phyloP scores from a whole-genome alignment of 345 rosid species.

The Salix caprea region DNA sequence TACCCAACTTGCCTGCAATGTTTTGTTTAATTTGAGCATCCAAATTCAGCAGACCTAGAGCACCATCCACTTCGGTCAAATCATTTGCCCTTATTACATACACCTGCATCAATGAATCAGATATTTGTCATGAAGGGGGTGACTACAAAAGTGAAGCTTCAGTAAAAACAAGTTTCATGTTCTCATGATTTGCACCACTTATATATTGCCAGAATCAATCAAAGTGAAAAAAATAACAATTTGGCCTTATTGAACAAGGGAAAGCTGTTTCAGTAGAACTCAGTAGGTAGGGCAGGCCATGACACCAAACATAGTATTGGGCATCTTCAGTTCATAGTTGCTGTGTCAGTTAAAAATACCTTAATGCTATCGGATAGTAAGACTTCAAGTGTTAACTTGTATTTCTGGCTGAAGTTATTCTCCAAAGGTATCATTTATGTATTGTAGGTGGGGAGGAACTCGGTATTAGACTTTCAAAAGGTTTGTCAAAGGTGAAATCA shows the following conservation, averaged over 20 bases:
- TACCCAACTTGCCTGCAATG: conserved; percentile 45
- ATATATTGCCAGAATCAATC: not conserved
- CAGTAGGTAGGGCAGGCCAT: not conserved
- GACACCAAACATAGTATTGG: not conserved
- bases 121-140: conserved; percentile 4
- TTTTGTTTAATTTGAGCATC: conserved; percentile 48
- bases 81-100: conserved; percentile 57
- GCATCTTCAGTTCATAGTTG: not conserved
- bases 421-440: not conserved
- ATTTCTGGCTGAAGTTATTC: not conserved
- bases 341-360: not conserved
- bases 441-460: not conserved
- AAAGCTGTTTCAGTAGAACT: not conserved
- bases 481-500: not conserved
- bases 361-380: not conserved
- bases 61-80: conserved; percentile 61
- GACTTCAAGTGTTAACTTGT: not conserved
- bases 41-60: conserved; percentile 62
- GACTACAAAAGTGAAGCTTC: not conserved
- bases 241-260: not conserved
- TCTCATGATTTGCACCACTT: not conserved
- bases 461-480: not conserved
- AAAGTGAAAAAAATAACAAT: not conserved
- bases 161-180: not conserved
- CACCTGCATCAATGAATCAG: conserved; percentile 35